phyloP scores from a whole-genome alignment of 1,139 yeast genomes.

The Suhomyces maxii region DNA sequence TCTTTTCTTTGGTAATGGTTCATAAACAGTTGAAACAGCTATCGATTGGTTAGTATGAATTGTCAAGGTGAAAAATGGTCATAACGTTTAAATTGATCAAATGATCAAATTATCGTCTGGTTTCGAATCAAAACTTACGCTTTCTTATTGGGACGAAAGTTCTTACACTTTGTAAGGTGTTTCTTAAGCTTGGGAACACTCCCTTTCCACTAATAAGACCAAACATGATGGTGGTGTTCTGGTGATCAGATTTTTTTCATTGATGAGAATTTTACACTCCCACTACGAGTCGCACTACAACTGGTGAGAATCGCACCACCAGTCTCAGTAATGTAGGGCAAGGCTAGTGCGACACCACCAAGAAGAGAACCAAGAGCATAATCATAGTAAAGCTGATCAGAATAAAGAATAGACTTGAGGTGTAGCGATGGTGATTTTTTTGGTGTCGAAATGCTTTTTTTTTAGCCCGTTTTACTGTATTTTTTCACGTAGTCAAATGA shows the following conservation, averaged over 20 bases:
- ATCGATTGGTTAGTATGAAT: neutral
- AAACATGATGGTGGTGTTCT: conserved; percentile 16
- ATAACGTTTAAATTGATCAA: neutral
- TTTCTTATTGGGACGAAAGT: conserved; percentile 22
- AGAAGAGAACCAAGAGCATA: no score
- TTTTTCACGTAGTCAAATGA: no score
- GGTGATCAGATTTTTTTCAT: conserved; percentile 1
- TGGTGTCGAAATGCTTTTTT: no score
- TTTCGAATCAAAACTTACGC: conserved; percentile 17
- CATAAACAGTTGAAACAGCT: conserved; percentile 42
- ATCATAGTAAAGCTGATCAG: no score
- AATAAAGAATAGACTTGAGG: no score
- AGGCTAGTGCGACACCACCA: no score
- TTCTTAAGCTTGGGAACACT: conserved; percentile 12
- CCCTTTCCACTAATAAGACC: conserved; percentile 14
- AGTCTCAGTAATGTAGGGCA: no score
- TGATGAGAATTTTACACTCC: neutral
- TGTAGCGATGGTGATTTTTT: no score
- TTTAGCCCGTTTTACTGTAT: no score
- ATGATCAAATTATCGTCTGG: neutral
- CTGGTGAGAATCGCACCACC: no score
- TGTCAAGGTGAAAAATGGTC: conserved; percentile 16
- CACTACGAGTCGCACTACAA: no score
- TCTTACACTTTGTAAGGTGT: conserved; percentile 18
- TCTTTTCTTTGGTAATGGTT: conserved; percentile 53